Evolutionary conservation across 306 rosid species (phyloP), one percentile per base, ranked within the genome.

Genomic region (Rosa multiflora): DNA sequence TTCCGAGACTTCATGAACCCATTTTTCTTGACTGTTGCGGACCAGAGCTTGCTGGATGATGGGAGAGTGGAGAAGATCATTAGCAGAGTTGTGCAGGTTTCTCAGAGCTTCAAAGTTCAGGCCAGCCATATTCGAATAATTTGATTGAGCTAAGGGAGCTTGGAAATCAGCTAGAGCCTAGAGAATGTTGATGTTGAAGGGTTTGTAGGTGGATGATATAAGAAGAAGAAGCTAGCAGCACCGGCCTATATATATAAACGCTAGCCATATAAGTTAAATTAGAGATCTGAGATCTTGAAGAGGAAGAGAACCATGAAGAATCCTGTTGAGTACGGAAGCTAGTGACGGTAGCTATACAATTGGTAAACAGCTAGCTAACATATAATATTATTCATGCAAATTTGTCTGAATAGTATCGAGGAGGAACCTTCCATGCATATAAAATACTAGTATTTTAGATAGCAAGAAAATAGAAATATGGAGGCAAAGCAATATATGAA

Each of bases 31-130:
- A 44, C 77, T 72, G 46, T 75, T 53, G 8, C 76, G 78, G 20
- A 75, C 56, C 4, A 89, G 77, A 48, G 85, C 81, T 75, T 84
- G 87, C 74, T 80, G 90, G 17, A 86, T 83, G n/a, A 71, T 29
- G 7, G 90, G 87, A 8, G 85, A 87, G 75, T 88, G 91, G 52
- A 89, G 89, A 6, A 86, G 87, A 21, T 80, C 86, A 26, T 88
- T 91, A 4, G 90, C 90, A 1, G 90, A 79, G 83, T 86, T 84
- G 74, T 89, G 93, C 74, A 91, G 37, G 72, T 80, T 79, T 78
- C 83, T 84, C 6, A 91, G 88, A 17, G 89, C 89, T 78, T 86
- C 85, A 76, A 89, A 87, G 72, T 89, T 86, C 59, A 84, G 85
- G 82, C 79, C 83, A 44, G 82, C 88, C 91, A 84, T 81, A 9